Base-by-base conservation (phyloP, 257 asterid species). In the Salvia splendens region DNA sequence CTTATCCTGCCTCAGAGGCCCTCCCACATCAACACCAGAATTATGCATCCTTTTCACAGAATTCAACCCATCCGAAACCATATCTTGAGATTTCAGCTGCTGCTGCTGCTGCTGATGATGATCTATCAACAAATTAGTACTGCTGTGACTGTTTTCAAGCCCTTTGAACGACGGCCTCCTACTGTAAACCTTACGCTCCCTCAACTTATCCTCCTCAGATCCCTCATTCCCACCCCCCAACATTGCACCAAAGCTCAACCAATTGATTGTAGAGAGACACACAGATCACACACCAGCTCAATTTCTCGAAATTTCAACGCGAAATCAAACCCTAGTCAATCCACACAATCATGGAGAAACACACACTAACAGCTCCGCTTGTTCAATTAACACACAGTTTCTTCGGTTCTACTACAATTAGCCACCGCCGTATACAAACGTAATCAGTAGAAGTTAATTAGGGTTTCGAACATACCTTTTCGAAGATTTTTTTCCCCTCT, bases 141-240 rank as follows among this genome's bases (percentile, higher is more conserved):
- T 71, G 73, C 46, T 77, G 62, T 42, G 68, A 76, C 80, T 74
- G 60, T 56, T 75, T 71, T 85, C 78, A 56, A 71, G 74, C 77
- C 88, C 90, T 74, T 84, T 83, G 55, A 82, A 78, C 48, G 89
- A 78, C 45, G 89, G 77, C 71, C 88, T 83, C 73, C 94, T 83
- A 50, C 83, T 70, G 63, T 88, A 84, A 36, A 90, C 95, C 74
- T 86, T 87, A 69, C 85, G 82, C 62, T 86, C 96, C 24, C 67
- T 73, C 77, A 75, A 54, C 75, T 69, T 82, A 42, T 76, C 84
- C 28, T 72, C 79, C 64, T 86, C 92, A 14, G 86, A 83, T 59
- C 83, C 89, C 53, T 83, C 89, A 62, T 67, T 73, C 70, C 85
- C 95, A 67, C 80, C 86, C 61, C 54, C 71, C 42, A 38, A 38